phyloP scores from a whole-genome alignment of 192 early-diverging fungal species.

The Coemansia sp. region DNA sequence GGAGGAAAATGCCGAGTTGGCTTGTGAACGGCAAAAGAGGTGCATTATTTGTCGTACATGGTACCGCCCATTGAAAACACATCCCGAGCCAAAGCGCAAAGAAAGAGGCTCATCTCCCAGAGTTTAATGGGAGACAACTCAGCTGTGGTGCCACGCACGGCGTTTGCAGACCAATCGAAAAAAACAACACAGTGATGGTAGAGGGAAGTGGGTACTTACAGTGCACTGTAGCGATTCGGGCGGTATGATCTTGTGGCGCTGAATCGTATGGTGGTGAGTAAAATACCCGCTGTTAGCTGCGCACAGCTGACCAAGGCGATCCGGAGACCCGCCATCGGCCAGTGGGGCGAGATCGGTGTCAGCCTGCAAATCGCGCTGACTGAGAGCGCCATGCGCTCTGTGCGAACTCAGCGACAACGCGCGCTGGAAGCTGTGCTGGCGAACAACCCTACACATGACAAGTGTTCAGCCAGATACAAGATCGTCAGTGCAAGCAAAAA shows the following conservation, averaged over 20 bases:
- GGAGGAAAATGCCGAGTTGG: neutral
- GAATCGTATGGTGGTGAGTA: constrained; percentile 44
- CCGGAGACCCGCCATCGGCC: constrained; percentile 19
- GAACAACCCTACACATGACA: constrained; percentile 38
- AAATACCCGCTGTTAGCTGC: constrained; percentile 46
- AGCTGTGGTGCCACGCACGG: neutral
- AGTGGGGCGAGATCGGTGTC: constrained; percentile 19
- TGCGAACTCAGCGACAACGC: constrained; percentile 8
- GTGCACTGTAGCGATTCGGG: constrained; percentile 41
- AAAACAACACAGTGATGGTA: neutral
- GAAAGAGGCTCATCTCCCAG: neutral
- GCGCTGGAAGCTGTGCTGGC: constrained; percentile 30
- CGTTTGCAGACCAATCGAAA: neutral
- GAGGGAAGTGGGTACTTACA: constrained; percentile 45
- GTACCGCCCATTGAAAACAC: neutral
- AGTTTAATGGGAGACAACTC: neutral
- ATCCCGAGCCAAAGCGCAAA: neutral
- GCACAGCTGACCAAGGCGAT: constrained; percentile 34
- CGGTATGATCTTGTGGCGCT: constrained; percentile 52
- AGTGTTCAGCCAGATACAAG: neutral
- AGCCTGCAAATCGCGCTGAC: constrained; percentile 9
- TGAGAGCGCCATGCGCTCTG: neutral
- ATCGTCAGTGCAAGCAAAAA: neutral
- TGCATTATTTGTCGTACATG: neutral
- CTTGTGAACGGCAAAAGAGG: neutral